Base-by-base conservation (phyloP, 768 basidiomycete species). In the Russula vinacea region DNA sequence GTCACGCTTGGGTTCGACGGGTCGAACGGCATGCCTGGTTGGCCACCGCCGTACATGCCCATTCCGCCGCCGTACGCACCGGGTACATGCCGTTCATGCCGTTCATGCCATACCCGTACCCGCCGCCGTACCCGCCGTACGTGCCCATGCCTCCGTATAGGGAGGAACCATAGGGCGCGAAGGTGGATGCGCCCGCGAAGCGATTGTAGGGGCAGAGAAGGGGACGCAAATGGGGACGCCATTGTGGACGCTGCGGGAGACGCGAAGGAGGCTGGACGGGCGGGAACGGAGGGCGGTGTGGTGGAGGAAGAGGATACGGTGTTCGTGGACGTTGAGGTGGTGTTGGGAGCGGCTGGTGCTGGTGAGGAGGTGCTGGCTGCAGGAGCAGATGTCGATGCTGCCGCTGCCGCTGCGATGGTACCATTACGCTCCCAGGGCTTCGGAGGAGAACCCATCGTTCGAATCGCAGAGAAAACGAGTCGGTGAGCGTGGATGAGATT, bases 361-460 rank as follows among this genome's bases (percentile, higher is more conserved):
- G 69, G 60, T 42, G 89, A 73, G 0, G 85, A 71, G 22, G 90
- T 88, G 52, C 87, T 78, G 17, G 84, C 78, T 26, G 89, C 87
- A 7, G 90, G 72, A 8, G 80, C 81, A 14, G 74, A 70, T 5
- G 75, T 65, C 10, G 68, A 33, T 1, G 71, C 68, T 5, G 72
- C 51, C 9, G 71, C 61, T 13, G 70, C 51, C 26, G 68, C 59
- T 2, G 54, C 26, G 72, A 51, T 35, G 76, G 60, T 42, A 78
- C 70, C 33, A 78, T 70, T 52, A 77, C 85, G 83, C 74, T 94
- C 92, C 92, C 92, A 94, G 68, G 92, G 92, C 74, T 93, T 94
- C 73, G 91, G 92, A 54, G 92, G 92, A 24, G 91, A 90, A 42
- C 82, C 84, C 90, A 92, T 92, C 47, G 73, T 69, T 9, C 75